phyloP scores from a whole-genome alignment of 1,284 basidiomycete species.

The Cutaneotrichosporon daszewskae region DNA sequence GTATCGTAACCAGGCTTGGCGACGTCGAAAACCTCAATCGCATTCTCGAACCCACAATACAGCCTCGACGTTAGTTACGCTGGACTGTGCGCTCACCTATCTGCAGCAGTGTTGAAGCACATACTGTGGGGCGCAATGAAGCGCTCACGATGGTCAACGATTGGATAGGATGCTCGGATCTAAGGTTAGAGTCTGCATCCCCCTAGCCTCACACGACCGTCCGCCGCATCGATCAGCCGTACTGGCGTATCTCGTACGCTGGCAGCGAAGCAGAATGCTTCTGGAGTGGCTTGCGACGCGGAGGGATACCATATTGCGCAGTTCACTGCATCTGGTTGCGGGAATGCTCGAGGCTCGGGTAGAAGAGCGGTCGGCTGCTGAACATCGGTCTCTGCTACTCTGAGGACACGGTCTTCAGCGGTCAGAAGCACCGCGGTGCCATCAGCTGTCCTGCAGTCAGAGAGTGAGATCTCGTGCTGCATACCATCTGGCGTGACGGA shows the following conservation, averaged over 20 bases:
- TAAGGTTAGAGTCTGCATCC: constrained; percentile 33
- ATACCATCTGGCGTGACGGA: constrained; percentile 39
- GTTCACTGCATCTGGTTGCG: constrained; percentile 63
- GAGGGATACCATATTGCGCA: constrained; percentile 76
- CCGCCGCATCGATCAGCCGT: constrained; percentile 67
- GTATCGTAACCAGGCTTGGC: constrained; percentile 41
- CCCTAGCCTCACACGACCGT: constrained; percentile 60
- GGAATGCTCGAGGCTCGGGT: constrained; percentile 24
- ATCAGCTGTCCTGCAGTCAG: constrained; percentile 37
- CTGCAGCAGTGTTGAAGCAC: constrained; percentile 63
- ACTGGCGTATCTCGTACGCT: constrained; percentile 76
- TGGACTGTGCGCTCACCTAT: constrained; percentile 54
- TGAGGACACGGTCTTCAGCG: constrained; percentile 37
- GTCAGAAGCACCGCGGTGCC: constrained; percentile 35
- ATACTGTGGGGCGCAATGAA: constrained; percentile 77
- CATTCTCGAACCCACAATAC: constrained; percentile 83
- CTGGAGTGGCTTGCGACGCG: constrained; percentile 56
- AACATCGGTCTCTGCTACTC: constrained; percentile 32
- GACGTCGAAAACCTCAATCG: constrained; percentile 83
- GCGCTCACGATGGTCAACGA: constrained; percentile 83
- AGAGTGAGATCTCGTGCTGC: not conserved
- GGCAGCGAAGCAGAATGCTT: constrained; percentile 70
- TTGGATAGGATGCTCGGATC: constrained; percentile 83
- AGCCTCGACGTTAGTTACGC: constrained; percentile 52
- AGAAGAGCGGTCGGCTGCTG: not conserved